Base-by-base conservation (phyloP, 352 stramenopile species). In the Phytophthora colocasiae region DNA sequence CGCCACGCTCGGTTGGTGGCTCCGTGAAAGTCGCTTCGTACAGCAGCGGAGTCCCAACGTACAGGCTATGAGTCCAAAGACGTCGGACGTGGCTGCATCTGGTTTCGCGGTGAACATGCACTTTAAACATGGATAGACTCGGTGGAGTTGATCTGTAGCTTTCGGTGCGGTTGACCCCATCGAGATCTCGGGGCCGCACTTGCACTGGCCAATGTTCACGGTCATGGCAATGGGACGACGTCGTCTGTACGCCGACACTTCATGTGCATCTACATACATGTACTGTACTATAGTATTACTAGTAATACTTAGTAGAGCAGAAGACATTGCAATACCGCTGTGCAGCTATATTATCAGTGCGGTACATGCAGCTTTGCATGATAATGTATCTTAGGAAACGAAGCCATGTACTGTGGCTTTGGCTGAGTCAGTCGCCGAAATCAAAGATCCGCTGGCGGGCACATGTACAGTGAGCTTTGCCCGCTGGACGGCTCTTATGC, bases 81-180 rank as follows among this genome's bases (percentile, higher is more conserved):
- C 22, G 17, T 44, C 48, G 22, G 17, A 12, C 17, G 31, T 22
- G 17, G 14, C n/a, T 32, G 48, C 48, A 55, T 55, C 48, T 55
- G 48, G 48, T 32, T 55, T 54, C 31, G 48, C 31, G 19, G 31
- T 55, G 17, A 27, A 41, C 48, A 32, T 43, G 31, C 48, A 55
- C 48, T 44, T 41, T 41, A 32, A 14, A 29, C 29, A 32, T 31
- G 32, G 32, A 55, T 49, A 49, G 43, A 49, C 48, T 54, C 29
- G 48, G 31, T 55, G 48, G 19, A 19, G 19, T 19, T 49, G n/a
- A 26, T 32, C 11, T 26, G 43, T 31, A 49, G 43, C 48, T 55
- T 55, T 55, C 48, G 48, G 31, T 55, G 48, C 19, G 29, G 32
- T 40, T 41, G 17, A 54, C 32, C 29, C 32, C 43, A 55, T 41